Conservation (phyloP, 2,329 filamentous ascomycete species). For the Colletotrichum sidae region DNA sequence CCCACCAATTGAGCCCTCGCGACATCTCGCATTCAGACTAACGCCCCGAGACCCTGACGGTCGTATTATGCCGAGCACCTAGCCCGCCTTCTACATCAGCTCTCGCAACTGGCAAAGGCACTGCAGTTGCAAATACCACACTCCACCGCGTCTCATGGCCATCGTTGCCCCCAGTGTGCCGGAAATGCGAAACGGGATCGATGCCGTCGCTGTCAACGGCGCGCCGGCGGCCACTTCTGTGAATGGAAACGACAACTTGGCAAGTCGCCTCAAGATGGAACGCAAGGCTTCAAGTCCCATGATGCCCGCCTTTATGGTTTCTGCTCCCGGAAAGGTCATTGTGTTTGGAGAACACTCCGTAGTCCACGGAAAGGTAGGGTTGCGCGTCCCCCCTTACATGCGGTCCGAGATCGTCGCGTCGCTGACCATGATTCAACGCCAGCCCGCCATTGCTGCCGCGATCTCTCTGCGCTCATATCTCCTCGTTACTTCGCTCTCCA, state of each 20-base stretch:
- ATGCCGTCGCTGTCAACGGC: constrained; percentile 42
- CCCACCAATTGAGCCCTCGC: constrained; percentile 35
- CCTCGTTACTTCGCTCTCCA: constrained; percentile 92
- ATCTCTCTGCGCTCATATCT: constrained; percentile 97
- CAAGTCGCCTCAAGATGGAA: constrained; percentile 53
- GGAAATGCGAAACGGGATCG: constrained; percentile 46
- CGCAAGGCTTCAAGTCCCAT: constrained; percentile 73
- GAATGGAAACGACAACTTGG: constrained; percentile 50
- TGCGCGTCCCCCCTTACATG: constrained; percentile 23
- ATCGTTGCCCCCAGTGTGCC: constrained; percentile 38
- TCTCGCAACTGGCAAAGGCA: constrained; percentile 32
- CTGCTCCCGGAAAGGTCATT: constrained; percentile 97
- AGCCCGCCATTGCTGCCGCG: constrained; percentile 93
- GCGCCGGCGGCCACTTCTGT: constrained; percentile 42
- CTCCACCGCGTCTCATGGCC: constrained; percentile 41
- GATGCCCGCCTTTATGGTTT: constrained; percentile 96
- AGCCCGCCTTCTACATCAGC: constrained; percentile 13
- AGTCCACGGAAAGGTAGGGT: constrained; percentile 88
- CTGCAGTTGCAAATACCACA: constrained; percentile 10
- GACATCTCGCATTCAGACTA: constrained; percentile 5
- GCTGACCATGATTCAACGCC: constrained; percentile 23
- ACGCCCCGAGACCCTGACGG: constrained; percentile 16
- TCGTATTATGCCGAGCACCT: constrained; percentile 5
- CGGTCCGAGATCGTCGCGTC: constrained; percentile 1
- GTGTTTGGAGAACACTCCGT: constrained; percentile 98